Base-by-base conservation (phyloP, 257 asterid species). In the Rehmannia glutinosa region DNA sequence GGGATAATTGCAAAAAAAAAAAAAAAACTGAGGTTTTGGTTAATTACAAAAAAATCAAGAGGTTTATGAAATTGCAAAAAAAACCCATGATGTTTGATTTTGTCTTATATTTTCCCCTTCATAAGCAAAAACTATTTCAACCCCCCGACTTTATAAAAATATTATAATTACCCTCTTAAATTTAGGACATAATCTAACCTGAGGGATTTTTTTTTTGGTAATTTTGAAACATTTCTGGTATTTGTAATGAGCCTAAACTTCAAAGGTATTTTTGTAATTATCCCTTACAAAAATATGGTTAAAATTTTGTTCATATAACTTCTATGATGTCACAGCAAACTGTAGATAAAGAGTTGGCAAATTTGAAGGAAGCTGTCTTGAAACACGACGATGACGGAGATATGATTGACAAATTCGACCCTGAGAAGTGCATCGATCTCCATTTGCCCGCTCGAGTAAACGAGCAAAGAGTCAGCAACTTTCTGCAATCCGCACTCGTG, bases 391-490 rank as follows among this genome's bases (percentile, higher is more conserved):
- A 80, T 39, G 85, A 71, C 10, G 72, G 53, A 62, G 77, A 77
- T 24, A 38, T 13, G 19, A 75, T 73, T 0, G 85, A 63, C 20
- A 62, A 52, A 49, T 83, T 92, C 49, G 96, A 92, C 51, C 93
- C 88, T 0, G 96, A 81, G 24, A 87, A 78, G 72, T 89, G 74
- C 45, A 70, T 89, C n/a, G 96, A 92, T 68, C 87, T 75, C 42
- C 83, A 84, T 73, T 87, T 91, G 86, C 97, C 96, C 19, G 87
- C 88, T 5, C 79, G 96, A 70, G 97, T 91, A 61, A 91, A 87
- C 47, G 97, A 91, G 80, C 97, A 91, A 78, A 76, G 97, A 67
- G 78, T 83, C 6, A 91, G 96, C 91, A 91, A 91, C 81, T 73
- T 91, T 59, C 70, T 91, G 65, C 97, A 88, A 51, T 88, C 97